These are phyloP conservation scores for Limonium bicolor DNA, from an alignment of 148 eudicot species.

Conservation along the genomic window DNA sequence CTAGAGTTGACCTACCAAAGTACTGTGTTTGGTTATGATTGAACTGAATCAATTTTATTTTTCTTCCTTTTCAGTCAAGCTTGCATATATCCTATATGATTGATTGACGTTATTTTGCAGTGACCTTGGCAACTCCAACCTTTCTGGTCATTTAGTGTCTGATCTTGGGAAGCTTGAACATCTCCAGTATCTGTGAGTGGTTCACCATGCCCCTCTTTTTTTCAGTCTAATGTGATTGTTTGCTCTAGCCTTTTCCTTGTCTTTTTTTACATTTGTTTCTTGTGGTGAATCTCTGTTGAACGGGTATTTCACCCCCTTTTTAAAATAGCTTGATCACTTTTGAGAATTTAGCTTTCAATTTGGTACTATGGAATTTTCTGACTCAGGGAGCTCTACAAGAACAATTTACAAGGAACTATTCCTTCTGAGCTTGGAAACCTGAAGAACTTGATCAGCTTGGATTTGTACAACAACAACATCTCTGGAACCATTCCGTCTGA, in stretches of 20 bases:
- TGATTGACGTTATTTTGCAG: too few species aligned
- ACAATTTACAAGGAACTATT: constrained; percentile 56
- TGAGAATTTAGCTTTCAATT: neutral
- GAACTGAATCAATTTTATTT: too few species aligned
- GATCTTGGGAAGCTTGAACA: constrained; percentile 78
- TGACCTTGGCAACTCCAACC: constrained; percentile 80
- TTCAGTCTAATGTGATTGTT: neutral
- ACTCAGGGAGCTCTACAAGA: constrained; percentile 72
- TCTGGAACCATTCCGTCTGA: constrained; percentile 56
- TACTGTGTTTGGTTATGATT: too few species aligned
- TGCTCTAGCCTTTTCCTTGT: too few species aligned
- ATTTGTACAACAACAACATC: constrained; percentile 63
- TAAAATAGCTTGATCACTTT: neutral
- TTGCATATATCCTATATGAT: too few species aligned
- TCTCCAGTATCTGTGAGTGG: constrained; percentile 84
- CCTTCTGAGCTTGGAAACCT: constrained; percentile 70
- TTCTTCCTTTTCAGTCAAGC: too few species aligned
- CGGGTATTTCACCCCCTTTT: neutral
- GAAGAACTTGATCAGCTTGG: constrained; percentile 71
- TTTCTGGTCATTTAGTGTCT: constrained; percentile 74
- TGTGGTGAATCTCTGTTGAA: too few species aligned
- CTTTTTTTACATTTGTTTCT: too few species aligned
- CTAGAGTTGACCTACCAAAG: too few species aligned
- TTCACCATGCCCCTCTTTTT: neutral
- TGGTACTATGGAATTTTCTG: neutral